Evolutionary conservation across 257 asterid genomes (phyloP), one percentile per base, ranked within the genome.

Genomic region (Nicotiana tomentosiformis): DNA sequence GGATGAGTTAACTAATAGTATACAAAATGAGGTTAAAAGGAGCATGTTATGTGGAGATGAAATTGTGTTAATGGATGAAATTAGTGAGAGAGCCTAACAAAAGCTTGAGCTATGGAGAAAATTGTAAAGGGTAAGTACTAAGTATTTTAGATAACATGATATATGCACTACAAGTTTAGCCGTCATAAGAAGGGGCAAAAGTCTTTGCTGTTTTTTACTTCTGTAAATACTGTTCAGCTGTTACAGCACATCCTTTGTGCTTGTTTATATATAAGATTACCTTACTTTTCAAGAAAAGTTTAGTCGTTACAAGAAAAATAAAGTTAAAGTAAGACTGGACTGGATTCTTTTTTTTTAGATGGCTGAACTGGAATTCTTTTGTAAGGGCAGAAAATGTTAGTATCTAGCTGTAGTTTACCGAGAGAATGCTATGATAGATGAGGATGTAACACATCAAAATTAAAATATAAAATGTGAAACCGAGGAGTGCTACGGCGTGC

Each of bases 1-100:
- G 80, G 80, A 49, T 74, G 64, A 74, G 80, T 74, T 74, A 72
- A 51, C 62, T 74, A 51, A 15, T 51, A 74, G 39, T 29, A 74
- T 26, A 58, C 10, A 49, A 26, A 51, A 49, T 74, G 80, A 74
- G 80, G 64, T 74, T 26, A 11, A 5, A 70, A 7, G 53, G 62
- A 74, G 80, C 64, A 49, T 74, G 15, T 49, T 51, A 51, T 7
- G 26, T 51, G 43, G 60, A 74, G 62, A 74, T 49, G 62, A 49
- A 72, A 39, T 70, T 6, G 9, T 74, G 61, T 74, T 14, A 26
- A 29, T 74, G 37, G 53, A 49, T 49, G 43, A 74, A 11, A 74
- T 51, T 51, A 51, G 62, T 0, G 16, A 26, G 43, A 15, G 62
- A 26, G 26, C 23, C 80, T 11, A 74, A 26, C 80, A 74, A 74